Conservation (phyloP, 2,329 filamentous ascomycete species). For the Pseudopyricularia javanii region DNA sequence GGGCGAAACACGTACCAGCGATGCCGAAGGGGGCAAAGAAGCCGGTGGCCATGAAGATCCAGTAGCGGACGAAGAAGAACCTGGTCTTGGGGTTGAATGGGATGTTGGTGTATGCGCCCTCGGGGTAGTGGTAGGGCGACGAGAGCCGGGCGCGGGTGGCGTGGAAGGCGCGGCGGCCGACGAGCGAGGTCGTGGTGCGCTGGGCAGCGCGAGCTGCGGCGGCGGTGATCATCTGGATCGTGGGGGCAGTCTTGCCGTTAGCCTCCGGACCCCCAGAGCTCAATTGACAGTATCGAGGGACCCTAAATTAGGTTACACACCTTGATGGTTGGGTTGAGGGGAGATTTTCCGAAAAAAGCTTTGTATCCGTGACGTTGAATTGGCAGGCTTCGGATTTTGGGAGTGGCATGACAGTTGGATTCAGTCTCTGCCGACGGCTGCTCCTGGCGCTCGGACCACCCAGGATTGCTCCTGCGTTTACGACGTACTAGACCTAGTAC, state of each 20-base stretch:
- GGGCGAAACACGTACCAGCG: constrained; percentile 33
- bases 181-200: constrained; percentile 39
- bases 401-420: too few relatives aligned
- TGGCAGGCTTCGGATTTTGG: not conserved
- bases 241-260: not conserved
- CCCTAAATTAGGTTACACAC: not conserved
- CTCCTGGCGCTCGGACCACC: not conserved
- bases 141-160: constrained; percentile 72
- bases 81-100: constrained; percentile 93
- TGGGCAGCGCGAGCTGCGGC: constrained; percentile 46
- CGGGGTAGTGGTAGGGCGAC: constrained; percentile 96
- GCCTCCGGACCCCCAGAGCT: not conserved
- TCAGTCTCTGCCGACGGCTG: not conserved
- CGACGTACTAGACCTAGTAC: too few relatives aligned
- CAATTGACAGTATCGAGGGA: not conserved
- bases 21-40: constrained; percentile 55
- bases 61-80: constrained; percentile 76
- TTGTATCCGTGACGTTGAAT: not conserved
- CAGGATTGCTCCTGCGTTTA: not conserved
- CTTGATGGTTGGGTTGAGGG: constrained; percentile 3
- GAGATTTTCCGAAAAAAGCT: constrained; percentile 1
- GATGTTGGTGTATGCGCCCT: constrained; percentile 87
- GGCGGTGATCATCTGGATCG: constrained; percentile 68
- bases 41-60: constrained; percentile 50
- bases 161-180: constrained; percentile 83